phyloP scores from a whole-genome alignment of 2,329 filamentous ascomycete genomes.

The Colletotrichum chlorophyti region DNA sequence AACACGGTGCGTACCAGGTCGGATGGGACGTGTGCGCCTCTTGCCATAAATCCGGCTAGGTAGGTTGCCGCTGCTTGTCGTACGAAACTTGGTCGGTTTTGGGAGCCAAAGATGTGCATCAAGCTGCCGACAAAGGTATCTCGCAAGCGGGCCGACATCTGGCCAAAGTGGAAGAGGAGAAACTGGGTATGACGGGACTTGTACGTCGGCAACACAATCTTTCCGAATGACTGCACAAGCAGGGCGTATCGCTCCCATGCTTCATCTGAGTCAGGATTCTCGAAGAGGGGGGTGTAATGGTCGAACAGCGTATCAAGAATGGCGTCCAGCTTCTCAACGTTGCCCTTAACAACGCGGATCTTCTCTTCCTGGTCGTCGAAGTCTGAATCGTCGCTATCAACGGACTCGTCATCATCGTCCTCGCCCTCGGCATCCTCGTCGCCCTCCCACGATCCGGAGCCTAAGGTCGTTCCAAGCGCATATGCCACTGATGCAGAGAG shows the following conservation, averaged over 20 bases:
- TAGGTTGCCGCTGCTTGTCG: conserved; percentile 86
- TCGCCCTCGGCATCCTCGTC: conserved; percentile 64
- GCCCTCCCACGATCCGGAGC: conserved; percentile 51
- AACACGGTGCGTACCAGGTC: conserved; percentile 84
- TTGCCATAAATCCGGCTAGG: conserved; percentile 90
- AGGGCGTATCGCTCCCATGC: conserved; percentile 79
- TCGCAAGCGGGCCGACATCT: conserved; percentile 78
- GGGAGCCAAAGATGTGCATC: conserved; percentile 58
- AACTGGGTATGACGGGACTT: conserved; percentile 95
- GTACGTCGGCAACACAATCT: conserved; percentile 88
- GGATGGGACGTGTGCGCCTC: conserved; percentile 81
- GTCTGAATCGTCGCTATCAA: conserved; percentile 72
- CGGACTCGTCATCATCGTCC: conserved; percentile 73
- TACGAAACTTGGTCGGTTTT: conserved; percentile 57
- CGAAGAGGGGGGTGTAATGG: conserved; percentile 78
- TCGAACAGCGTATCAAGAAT: conserved; percentile 89
- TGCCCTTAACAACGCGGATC: conserved; percentile 77
- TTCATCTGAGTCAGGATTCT: conserved; percentile 69
- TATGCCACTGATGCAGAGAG: conserved; percentile 76
- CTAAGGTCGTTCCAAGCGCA: conserved; percentile 50
- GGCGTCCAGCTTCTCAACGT: conserved; percentile 89
- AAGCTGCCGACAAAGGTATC: conserved; percentile 85
- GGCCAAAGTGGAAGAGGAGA: conserved; percentile 92
- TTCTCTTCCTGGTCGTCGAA: conserved; percentile 67
- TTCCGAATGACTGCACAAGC: conserved; percentile 84